These are phyloP conservation scores for Eruca vesicaria DNA, from an alignment of 441 rosid genomes.

Conservation along the genomic window DNA sequence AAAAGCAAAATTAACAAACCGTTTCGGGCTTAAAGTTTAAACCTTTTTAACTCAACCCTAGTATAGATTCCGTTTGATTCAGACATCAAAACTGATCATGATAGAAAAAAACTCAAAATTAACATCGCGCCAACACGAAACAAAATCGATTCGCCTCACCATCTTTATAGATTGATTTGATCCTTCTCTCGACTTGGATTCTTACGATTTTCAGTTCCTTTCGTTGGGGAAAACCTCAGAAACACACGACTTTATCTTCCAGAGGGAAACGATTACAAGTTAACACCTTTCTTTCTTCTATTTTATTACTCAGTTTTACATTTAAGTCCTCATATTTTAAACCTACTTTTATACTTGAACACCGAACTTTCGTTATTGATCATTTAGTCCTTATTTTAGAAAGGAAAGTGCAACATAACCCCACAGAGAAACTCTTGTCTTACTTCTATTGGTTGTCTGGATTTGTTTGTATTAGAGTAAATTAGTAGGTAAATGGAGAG, in stretches of 20 bases:
- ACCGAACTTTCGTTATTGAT: background rate
- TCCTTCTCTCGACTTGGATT: conserved; percentile 15
- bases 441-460: background rate
- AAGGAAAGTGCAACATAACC: background rate
- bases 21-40: background rate
- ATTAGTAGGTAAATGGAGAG: background rate
- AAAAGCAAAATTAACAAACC: background rate
- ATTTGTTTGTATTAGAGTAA: background rate
- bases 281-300: conserved; percentile 17
- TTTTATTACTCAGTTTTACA: background rate
- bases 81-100: conserved; percentile 2
- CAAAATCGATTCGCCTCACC: conserved; percentile 24
- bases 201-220: background rate
- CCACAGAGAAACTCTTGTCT: background rate
- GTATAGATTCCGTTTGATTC: background rate
- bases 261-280: conserved; percentile 21
- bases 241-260: conserved; percentile 3
- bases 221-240: conserved; percentile 3
- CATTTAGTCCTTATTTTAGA: background rate
- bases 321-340: background rate
- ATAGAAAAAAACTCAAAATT: background rate
- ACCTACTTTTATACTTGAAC: background rate
- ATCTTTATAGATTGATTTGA: background rate
- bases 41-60: background rate
- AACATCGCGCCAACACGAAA: background rate